phyloP scores from a whole-genome alignment of 768 basidiomycete species.

The Piloderma croceum region DNA sequence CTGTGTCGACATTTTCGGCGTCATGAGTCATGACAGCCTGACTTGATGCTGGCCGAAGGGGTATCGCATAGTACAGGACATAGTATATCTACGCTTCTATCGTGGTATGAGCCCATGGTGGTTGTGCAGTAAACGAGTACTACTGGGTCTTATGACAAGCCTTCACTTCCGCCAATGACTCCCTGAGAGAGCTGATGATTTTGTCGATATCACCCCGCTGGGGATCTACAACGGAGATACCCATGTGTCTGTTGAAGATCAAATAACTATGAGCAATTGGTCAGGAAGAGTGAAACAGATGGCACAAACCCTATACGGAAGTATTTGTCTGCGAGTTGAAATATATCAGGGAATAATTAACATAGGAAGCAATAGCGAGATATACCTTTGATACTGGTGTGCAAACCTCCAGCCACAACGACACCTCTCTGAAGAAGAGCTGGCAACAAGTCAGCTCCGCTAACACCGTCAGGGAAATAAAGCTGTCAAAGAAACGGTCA shows the following conservation, averaged over 20 bases:
- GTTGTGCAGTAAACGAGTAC: no score
- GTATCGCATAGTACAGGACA: no score
- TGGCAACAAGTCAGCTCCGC: constrained; percentile 70
- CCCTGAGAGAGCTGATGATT: constrained; percentile 60
- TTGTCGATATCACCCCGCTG: constrained; percentile 71
- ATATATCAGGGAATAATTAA: not conserved
- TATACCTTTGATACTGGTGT: constrained; percentile 72
- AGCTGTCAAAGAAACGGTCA: constrained; percentile 34
- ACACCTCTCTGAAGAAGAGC: constrained; percentile 66
- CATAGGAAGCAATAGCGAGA: not conserved
- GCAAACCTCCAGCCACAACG: constrained; percentile 84
- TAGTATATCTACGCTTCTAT: no score
- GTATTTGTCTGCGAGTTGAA: constrained; percentile 58
- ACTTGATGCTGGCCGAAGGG: no score
- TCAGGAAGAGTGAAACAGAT: constrained; percentile 1
- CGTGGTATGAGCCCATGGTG: no score
- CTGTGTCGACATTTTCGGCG: no score
- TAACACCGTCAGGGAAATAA: constrained; percentile 81
- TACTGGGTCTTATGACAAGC: not conserved
- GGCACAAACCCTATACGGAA: constrained; percentile 79
- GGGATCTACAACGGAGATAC: constrained; percentile 68
- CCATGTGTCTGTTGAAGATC: constrained; percentile 71
- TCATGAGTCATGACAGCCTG: no score
- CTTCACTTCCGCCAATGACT: constrained; percentile 38
- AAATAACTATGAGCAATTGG: constrained; percentile 2